Percentiles rank a stretch among this genome's conserved stretches.
Evolutionary conservation across 306 rosid species (phyloP).

Genomic region (barrel medic (Medicago truncatula)): MtrunA17r5.0-ANR NC_053042.1:40592501-40593000

Average conservation of each 20-base stretch:
- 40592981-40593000: constrained; percentile 35
- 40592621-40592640: constrained; percentile 26
- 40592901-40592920: constrained; percentile 56
- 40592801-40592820: not conserved
- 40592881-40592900: not conserved
- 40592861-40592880: not conserved
- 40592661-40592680: not conserved
- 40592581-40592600: constrained; percentile 90
- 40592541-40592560: constrained; percentile 92
- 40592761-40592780: not conserved
- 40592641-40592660: constrained; percentile 2
- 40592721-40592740: not conserved
- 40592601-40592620: constrained; percentile 65
- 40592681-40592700: not conserved
- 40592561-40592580: constrained; percentile 91
- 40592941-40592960: constrained; percentile 52
- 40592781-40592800: not conserved
- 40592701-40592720: not conserved
- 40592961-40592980: constrained; percentile 41
- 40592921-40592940: constrained; percentile 51
- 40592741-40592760: not conserved
- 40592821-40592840: not conserved
- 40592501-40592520: constrained; percentile 80
- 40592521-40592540: constrained; percentile 94
- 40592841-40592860: not conserved